phyloP scores from a whole-genome alignment of 208 protist species.

The Vickermania spadyakhi region DNA sequence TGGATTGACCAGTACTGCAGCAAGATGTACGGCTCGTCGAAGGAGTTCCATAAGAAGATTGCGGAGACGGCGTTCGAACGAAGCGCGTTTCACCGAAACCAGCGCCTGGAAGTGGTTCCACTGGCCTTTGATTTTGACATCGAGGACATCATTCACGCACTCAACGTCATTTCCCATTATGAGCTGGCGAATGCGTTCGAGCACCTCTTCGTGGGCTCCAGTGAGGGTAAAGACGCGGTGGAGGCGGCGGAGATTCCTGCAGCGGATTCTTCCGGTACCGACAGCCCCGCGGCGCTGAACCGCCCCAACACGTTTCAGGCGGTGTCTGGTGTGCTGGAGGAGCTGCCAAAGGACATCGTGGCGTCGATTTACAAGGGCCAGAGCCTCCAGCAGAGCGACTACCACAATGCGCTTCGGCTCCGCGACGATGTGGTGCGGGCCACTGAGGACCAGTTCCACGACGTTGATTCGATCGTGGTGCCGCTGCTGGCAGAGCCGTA shows the following conservation, averaged over 20 bases:
- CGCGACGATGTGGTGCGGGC: conserved; percentile 72
- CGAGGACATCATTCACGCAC: conserved; percentile 55
- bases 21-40: conserved; percentile 35
- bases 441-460: conserved; percentile 76
- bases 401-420: conserved; percentile 61
- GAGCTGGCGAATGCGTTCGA: conserved; percentile 69
- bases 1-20: conserved; percentile 66
- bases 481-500: conserved; percentile 74
- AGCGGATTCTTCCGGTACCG: not conserved
- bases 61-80: conserved; percentile 43
- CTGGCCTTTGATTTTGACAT: conserved; percentile 70
- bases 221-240: not conserved
- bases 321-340: conserved; percentile 36
- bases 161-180: conserved; percentile 53
- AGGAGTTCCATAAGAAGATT: conserved; percentile 62
- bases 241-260: not conserved
- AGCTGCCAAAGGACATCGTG: conserved; percentile 50
- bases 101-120: conserved; percentile 72
- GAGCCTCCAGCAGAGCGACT: conserved; percentile 36
- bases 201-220: conserved; percentile 10
- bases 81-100: conserved; percentile 54
- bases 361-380: conserved; percentile 45
- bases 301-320: conserved; percentile 15
- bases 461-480: conserved; percentile 73
- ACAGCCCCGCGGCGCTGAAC: conserved; percentile 10